Base-by-base conservation (phyloP, 805 yeast genomes). In the Cephaloascus fragrans region DNA sequence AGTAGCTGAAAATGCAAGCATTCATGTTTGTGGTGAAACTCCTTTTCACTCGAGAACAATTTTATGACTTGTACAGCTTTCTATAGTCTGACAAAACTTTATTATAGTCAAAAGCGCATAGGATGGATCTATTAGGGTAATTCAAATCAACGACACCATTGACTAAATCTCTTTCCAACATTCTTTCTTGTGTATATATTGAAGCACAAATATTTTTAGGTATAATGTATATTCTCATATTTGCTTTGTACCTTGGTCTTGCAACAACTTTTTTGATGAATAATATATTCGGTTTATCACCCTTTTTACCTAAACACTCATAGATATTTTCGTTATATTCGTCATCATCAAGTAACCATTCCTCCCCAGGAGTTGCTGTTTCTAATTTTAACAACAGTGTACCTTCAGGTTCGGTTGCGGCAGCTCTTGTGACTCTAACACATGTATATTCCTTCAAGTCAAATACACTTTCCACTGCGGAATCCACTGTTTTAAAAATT, bases 211-310 rank as follows among this genome's bases (percentile, higher is more conserved):
- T 42, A 14, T 52, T 47, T 19, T 64, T 55, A 3, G 80, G 80
- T 4, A 77, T 55, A 16, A 77, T 46, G 52, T 71, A 77, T n/a
- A 77, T 69, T 49, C 75, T 72, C 83, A 77, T 77, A 45, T 73
- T 73, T 4, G 75, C 62, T 49, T 77, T 77, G 53, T 77, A 77
- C 26, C 83, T 54, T 10, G 83, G 83, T 46, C 81, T 59, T 12
- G 82, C 82, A 26, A 76, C 69, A 19, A 70, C 61, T 42, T 74
- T 74, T 52, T 77, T 77, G 37, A 77, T 55, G 47, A 73, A 77
- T 3, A 69, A 54, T 31, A 75, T 66, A 19, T 67, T 57, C 2
- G 77, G 73, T 26, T 60, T 55, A 36, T 70, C 73, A 19, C 67
- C 67, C 2, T 49, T 45, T 26, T 53, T 51, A 2, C 75, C 75